Evolutionary conservation across 805 yeast species (phyloP).

Genomic region (Suhomyces sp.): DNA sequence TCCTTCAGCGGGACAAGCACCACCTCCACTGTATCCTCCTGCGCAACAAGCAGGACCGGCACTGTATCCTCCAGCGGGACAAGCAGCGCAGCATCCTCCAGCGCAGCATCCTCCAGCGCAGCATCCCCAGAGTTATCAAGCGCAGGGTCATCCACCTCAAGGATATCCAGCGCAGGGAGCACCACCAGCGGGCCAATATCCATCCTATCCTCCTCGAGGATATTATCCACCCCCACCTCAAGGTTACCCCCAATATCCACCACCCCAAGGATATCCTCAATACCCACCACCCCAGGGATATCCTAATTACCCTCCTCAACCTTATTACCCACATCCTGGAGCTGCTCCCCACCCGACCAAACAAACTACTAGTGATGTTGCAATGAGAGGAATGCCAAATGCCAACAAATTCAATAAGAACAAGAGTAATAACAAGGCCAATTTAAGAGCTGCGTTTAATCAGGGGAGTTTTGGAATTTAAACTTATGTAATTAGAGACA

Average conservation of each 20-base stretch:
- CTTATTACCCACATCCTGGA: slow-evolving; percentile 15
- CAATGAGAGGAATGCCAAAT: slow-evolving; percentile 49
- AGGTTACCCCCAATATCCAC: slow-evolving; percentile 10
- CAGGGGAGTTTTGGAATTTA: slow-evolving; percentile 71
- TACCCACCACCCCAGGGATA: slow-evolving; percentile 10
- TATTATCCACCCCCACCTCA: slow-evolving; percentile 11
- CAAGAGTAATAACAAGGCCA: slow-evolving; percentile 48
- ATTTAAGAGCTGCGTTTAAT: slow-evolving; percentile 60
- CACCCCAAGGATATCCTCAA: slow-evolving; percentile 13
- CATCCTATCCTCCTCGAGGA: slow-evolving; percentile 6
- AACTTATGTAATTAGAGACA: not conserved
- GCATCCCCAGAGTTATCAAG: slow-evolving; percentile 13
- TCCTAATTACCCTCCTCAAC: slow-evolving; percentile 8
- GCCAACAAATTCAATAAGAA: slow-evolving; percentile 39
- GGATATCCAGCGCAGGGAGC: slow-evolving; percentile 3
- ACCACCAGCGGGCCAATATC: slow-evolving; percentile 7
- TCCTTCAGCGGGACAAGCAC: slow-evolving; percentile 5
- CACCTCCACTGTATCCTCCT: slow-evolving; percentile 9
- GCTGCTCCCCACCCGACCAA: slow-evolving; percentile 8
- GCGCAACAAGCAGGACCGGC: not conserved
- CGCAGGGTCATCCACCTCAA: slow-evolving; percentile 9
- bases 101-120: slow-evolving; percentile 6
- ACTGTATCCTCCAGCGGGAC: slow-evolving; percentile 3
- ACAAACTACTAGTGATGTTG: slow-evolving; percentile 38
- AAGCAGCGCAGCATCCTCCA: slow-evolving; percentile 9